Base-by-base conservation (phyloP, 805 yeast genomes). In the Babjeviella inositovora region DNA sequence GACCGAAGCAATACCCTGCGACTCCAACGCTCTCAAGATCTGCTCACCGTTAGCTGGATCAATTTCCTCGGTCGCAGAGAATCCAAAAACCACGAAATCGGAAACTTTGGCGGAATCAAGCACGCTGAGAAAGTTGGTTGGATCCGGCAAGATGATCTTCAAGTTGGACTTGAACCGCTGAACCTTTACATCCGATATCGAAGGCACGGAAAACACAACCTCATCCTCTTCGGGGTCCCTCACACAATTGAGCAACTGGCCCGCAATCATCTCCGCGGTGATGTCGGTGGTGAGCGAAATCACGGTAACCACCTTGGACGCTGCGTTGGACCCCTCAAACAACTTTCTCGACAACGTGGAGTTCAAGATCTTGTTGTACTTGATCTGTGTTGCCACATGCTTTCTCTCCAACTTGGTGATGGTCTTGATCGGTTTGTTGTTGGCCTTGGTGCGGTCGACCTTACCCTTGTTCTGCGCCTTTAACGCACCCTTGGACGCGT, bases 1-100 rank as follows among this genome's bases (percentile, higher is more conserved):
- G 2, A 71, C 72, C 4, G 82, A 67, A 1, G 93, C 74, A 8
- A 85, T 75, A 57, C 97, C 97, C 53, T 92, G 98, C 8, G 85
- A 64, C 39, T 80, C 82, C 17, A 85, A 62, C 2, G 94, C 80
- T 48, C 97, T 70, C 27, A 90, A 57, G 14, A 85, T 69, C 38
- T 81, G 85, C 50, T 90, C 98, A 23, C 97, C 97, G 36, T 69
- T 65, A 18, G 61, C 62, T 21, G 59, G 56, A 33, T 75, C 84
- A 25, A 87, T 87, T 50, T 90, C 97, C 23, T 70, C 65, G 11
- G 66, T 55, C 6, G 94, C 93, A 27, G 94, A 81, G 19, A 90
- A 53, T n/a, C 85, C 92, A 45, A 90, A 77, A 1, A 92, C 53
- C 3, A 84, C 90, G 41, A 70, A 82, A 53, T 90, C 98, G 0